Conservation (phyloP, 495 filamentous ascomycete species). For the Platismatia glauca region DNA sequence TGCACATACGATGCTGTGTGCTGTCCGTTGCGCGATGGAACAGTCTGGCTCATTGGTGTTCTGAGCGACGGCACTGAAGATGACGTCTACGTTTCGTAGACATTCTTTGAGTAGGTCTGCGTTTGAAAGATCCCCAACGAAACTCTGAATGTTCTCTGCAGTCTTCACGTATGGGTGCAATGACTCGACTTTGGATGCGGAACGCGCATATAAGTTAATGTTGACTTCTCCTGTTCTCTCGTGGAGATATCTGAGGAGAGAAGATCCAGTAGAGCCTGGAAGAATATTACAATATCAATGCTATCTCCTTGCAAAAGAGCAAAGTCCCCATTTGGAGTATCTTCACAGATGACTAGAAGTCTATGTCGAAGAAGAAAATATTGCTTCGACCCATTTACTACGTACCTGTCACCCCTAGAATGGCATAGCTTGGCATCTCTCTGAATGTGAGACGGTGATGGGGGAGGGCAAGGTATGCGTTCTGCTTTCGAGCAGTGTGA, state of each 20-base stretch:
- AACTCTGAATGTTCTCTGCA: neutral
- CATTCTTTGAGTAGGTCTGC: constrained; percentile 6
- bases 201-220: constrained; percentile 12
- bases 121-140: constrained; percentile 6
- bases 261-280: constrained; percentile 4
- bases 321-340: neutral
- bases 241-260: constrained; percentile 11
- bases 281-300: neutral
- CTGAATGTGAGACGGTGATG: neutral
- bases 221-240: constrained; percentile 1
- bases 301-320: neutral
- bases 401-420: constrained; percentile 2
- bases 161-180: constrained; percentile 3
- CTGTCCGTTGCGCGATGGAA: constrained; percentile 2
- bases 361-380: neutral
- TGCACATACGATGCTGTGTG: constrained; percentile 4
- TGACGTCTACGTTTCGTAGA: constrained; percentile 1
- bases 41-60: constrained; percentile 11
- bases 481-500: neutral
- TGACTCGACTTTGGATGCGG: constrained; percentile 7
- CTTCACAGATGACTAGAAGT: neutral
- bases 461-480: neutral
- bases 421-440: neutral
- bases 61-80: constrained; percentile 9
- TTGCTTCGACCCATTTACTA: neutral